Percentiles rank a stretch among this genome's conserved stretches.
These are phyloP conservation scores for Atkinsonella hypoxylon DNA, from an alignment of 2,329 filamentous ascomycete species.

Conservation along the genomic window DNA sequence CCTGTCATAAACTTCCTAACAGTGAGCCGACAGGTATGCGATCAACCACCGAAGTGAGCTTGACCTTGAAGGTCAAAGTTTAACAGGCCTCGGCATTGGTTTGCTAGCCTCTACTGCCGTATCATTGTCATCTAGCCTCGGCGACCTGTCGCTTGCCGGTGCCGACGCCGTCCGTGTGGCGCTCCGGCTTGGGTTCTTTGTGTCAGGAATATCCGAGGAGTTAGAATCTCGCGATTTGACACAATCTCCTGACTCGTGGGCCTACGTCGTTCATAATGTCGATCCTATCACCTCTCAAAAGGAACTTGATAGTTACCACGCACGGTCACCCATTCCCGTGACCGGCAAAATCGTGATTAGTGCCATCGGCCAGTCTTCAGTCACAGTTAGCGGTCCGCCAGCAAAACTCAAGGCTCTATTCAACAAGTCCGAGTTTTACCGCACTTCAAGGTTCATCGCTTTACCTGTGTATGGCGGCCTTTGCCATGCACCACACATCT, in stretches of 20 bases:
- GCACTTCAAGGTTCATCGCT: conserved; percentile 16
- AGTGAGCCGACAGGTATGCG: too few relatives aligned
- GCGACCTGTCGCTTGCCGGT: conserved; percentile 27
- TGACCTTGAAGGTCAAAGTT: conserved; percentile 4
- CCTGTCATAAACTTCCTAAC: too few relatives aligned
- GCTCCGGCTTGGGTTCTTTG: conserved; percentile 33
- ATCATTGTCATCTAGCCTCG: conserved; percentile 24
- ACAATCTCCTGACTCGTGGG: conserved; percentile 23
- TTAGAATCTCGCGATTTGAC: conserved; percentile 23
- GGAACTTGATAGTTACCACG: conserved; percentile 25
- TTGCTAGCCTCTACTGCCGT: conserved; percentile 30
- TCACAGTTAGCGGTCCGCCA: conserved; percentile 28
- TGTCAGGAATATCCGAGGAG: conserved; percentile 28
- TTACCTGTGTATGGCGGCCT: conserved; percentile 26
- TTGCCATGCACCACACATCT: conserved; percentile 30
- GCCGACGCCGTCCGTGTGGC: conserved; percentile 29
- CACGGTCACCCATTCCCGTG: conserved; percentile 8
- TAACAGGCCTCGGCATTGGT: conserved; percentile 31
- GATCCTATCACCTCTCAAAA: conserved; percentile 18
- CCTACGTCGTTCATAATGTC: conserved; percentile 27
- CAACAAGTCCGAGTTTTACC: conserved; percentile 12
- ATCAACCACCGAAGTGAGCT: too few relatives aligned
- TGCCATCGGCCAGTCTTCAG: conserved; percentile 17
- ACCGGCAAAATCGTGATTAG: conserved; percentile 30
- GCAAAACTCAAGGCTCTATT: conserved; percentile 15